Base-by-base conservation (phyloP, 1,284 basidiomycete genomes). In the Tilletia indica region DNA sequence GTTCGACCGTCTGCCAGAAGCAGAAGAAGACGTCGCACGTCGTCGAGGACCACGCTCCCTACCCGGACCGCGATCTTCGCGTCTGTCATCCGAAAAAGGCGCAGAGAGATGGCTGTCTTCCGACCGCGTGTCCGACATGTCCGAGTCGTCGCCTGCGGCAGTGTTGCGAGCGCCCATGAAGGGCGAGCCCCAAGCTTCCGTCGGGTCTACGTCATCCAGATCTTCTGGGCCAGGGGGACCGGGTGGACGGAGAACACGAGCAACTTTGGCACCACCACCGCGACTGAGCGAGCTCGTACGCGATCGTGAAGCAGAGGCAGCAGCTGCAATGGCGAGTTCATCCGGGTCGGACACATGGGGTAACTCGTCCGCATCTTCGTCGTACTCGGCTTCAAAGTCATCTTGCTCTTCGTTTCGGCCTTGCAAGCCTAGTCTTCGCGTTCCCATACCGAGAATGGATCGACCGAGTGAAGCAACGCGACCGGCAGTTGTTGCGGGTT, bases 311-410 rank as follows among this genome's bases (percentile, higher is more conserved):
- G 58, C 58, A 31, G 51, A 54, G 51, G 51, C 51, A 25, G 51
- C 51, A 8, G 61, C 61, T 39, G 61, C 61, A 36, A 34, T 34
- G 19, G 56, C 56, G 6, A 64, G 61, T 34, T 34, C 31, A 36
- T 38, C 34, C 6, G 61, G 61, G 14, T 42, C 61, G 36, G 61
- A 64, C 31, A 74, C 70, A 8, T 58, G 54, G 0, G 79, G 77
- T 0, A 80, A 56, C 48, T 71, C 45, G 21, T 71, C 71, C 3
- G 71, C 71, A 21, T 73, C 42, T 14, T 74, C 68, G 1, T 70
- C 75, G 11, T 77, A 64, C 19, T 39, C 34, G 31, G 61, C 61
- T 34, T 16, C 34, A 38, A 64, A 42, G 61, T 64, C 61, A 5
- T 64, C 61, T 8, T 9, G 31, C 12, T 64, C 61, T 14, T 39